Conservation (phyloP, 208 protist genomes). For the Crithidia thermophila region DNA sequence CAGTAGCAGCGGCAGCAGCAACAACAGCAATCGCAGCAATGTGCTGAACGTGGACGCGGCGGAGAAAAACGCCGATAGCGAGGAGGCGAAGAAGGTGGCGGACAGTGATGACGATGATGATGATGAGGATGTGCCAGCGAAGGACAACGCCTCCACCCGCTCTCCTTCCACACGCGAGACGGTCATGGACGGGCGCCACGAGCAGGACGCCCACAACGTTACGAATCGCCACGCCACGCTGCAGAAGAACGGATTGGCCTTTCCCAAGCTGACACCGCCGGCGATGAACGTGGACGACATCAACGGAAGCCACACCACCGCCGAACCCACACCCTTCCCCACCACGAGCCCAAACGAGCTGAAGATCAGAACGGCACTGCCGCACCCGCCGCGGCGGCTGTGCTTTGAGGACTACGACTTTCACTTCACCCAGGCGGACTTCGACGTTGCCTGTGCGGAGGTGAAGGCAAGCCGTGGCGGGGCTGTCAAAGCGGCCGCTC, state of each 20-base stretch:
- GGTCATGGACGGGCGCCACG: background rate
- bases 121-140: background rate
- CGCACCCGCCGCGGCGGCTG: constrained; percentile 1
- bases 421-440: constrained; percentile 18
- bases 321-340: background rate
- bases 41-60: background rate
- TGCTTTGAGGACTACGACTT: constrained; percentile 20
- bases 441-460: constrained; percentile 11
- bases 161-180: background rate
- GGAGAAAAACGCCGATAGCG: background rate
- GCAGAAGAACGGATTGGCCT: background rate
- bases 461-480: background rate
- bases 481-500: background rate
- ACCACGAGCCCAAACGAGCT: background rate
- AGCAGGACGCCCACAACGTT: background rate
- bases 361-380: background rate
- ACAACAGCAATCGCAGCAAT: background rate
- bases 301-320: background rate
- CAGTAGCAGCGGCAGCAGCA: background rate
- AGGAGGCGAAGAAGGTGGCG: background rate
- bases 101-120: background rate
- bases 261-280: constrained; percentile 8
- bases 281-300: constrained; percentile 1
- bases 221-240: background rate
- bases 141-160: constrained; percentile 8